Evolutionary conservation across 345 rosid species (phyloP).

Genomic region (Brassica napus): Da-Ae NC_063448.1:46345001-46345500

Average conservation of each 20-base stretch:
- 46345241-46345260: background rate
- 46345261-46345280: background rate
- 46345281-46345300: constrained; percentile 25
- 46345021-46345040: background rate
- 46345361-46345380: no score
- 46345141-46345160: constrained; percentile 67
- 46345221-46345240: constrained; percentile 87
- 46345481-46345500: background rate
- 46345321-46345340: no score
- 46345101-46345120: constrained; percentile 71
- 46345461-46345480: background rate
- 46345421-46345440: background rate
- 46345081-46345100: constrained; percentile 73
- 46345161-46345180: constrained; percentile 66
- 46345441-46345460: background rate
- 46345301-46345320: constrained; percentile 18
- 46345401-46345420: no score
- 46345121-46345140: constrained; percentile 66
- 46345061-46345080: constrained; percentile 75
- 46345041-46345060: background rate
- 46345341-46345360: no score
- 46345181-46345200: constrained; percentile 67
- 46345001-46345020: background rate
- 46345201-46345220: constrained; percentile 73
- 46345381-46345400: no score